Evolutionary conservation across 805 yeast genomes (phyloP), one percentile per base, ranked within the genome.

Genomic region (Lipomyces orientalis): DNA sequence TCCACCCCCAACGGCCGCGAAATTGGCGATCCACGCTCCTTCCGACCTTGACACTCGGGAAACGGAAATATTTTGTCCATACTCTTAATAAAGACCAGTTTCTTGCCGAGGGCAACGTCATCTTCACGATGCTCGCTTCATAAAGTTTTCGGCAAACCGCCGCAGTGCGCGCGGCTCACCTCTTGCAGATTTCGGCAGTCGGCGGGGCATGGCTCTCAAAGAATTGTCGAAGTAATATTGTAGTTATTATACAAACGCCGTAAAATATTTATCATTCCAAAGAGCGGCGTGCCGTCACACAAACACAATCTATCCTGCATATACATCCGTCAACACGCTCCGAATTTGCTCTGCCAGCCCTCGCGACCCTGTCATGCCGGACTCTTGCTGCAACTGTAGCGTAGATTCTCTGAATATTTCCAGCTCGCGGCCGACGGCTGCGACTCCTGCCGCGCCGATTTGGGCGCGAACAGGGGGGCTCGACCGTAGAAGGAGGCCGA

Each of bases 291-390:
- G 29, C 39, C 39, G 39, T 35, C 14, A 16, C 9, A 43, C 16
- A 16, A 16, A 16, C n/a, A 19, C 10, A 25, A n/a, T 43, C 49
- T 43, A 43, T 19, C 49, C 49, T 16, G 22, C 16, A 56, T 52
- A 59, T 29, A 63, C n/a, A 10, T 29, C 51, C 22, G n/a, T 52
- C 46, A 64, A 22, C 14, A 64, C 67, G 5, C 35, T 29, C 25
- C 55, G n/a, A 37, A 64, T 64, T 35, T 60, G 60, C 54, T 25
- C 57, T 16, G 52, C 61, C 25, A 64, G 16, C 6, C 67, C 67
- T 10, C 62, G 34, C 19, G 35, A 33, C 33, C 31, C 52, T 9
- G 10, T 46, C 39, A 29, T 25, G 10, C 46, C 62, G 7, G 54
- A 12, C 55, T 61, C 64, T 6, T 61, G 33, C 39, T 61, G 46